Conservation (phyloP, 129 eudicot genomes). For the Arctium lappa region DNA sequence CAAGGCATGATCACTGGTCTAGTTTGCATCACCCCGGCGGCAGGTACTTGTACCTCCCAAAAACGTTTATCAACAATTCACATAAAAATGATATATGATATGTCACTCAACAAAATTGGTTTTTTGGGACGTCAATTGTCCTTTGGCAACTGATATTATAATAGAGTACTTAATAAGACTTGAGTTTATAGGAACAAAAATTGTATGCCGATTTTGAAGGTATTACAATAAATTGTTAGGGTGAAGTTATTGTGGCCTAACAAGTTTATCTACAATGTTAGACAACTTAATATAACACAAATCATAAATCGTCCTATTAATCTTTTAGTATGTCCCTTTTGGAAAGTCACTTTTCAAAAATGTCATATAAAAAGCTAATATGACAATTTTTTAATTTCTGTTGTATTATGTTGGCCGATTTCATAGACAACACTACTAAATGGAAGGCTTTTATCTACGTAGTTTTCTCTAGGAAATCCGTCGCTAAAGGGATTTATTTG, state of each 20-base stretch:
- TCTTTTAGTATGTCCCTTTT: not conserved
- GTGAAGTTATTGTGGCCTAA: not conserved
- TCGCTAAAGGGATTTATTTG: too few relatives aligned
- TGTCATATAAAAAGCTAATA: not conserved
- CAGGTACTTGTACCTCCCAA: slow-evolving; percentile 24
- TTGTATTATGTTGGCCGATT: not conserved
- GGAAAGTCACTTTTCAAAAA: not conserved
- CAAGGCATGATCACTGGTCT: slow-evolving; percentile 56
- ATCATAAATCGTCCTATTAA: not conserved
- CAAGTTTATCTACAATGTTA: not conserved
- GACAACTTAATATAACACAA: too few relatives aligned
- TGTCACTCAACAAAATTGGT: not conserved
- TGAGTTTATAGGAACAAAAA: not conserved
- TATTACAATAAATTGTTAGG: too few relatives aligned
- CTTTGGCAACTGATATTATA: not conserved
- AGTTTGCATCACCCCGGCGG: slow-evolving; percentile 51
- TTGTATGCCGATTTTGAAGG: not conserved
- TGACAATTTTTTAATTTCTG: not conserved
- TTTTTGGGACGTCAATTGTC: not conserved
- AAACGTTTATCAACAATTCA: not conserved
- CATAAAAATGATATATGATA: not conserved
- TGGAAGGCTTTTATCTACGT: too few relatives aligned
- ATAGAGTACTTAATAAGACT: not conserved
- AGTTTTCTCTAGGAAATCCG: too few relatives aligned
- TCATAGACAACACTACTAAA: too few relatives aligned